These are phyloP conservation scores for Pseudogymnoascus sp. DNA, from an alignment of 2,329 filamentous ascomycete species.

Conservation along the genomic window DNA sequence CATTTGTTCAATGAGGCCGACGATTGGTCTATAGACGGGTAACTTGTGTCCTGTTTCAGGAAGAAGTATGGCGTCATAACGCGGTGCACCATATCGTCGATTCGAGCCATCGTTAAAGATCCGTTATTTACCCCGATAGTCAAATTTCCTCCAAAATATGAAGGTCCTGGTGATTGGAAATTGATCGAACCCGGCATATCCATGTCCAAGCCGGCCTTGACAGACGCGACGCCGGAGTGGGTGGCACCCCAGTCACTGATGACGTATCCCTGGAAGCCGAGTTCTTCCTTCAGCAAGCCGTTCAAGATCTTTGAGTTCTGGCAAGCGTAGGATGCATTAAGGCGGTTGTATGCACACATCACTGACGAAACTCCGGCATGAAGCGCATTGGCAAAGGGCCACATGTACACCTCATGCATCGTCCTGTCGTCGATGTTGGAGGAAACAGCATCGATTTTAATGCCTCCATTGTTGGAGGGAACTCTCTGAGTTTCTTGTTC, in stretches of 20 bases:
- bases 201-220: slow-evolving; percentile 44
- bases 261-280: slow-evolving; percentile 44
- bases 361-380: slow-evolving; percentile 57
- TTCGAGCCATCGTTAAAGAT: slow-evolving; percentile 35
- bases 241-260: slow-evolving; percentile 42
- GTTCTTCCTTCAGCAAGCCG: slow-evolving; percentile 44
- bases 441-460: slow-evolving; percentile 45
- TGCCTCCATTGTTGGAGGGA: slow-evolving; percentile 19
- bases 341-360: slow-evolving; percentile 53
- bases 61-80: slow-evolving; percentile 50
- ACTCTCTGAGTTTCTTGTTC: slow-evolving; percentile 47
- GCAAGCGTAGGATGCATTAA: slow-evolving; percentile 46
- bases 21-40: slow-evolving; percentile 37
- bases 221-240: slow-evolving; percentile 37
- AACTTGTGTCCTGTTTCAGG: slow-evolving; percentile 43
- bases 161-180: slow-evolving; percentile 31
- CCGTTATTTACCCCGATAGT: slow-evolving; percentile 43
- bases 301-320: slow-evolving; percentile 45
- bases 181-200: slow-evolving; percentile 45
- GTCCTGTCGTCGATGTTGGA: slow-evolving; percentile 66
- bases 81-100: slow-evolving; percentile 49
- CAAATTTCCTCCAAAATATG: slow-evolving; percentile 25
- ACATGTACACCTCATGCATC: slow-evolving; percentile 69
- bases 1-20: slow-evolving; percentile 31
- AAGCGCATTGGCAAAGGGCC: slow-evolving; percentile 72